Evolutionary conservation across 2,329 filamentous ascomycete species (phyloP).

Genomic region (Penicillium sp.): DNA sequence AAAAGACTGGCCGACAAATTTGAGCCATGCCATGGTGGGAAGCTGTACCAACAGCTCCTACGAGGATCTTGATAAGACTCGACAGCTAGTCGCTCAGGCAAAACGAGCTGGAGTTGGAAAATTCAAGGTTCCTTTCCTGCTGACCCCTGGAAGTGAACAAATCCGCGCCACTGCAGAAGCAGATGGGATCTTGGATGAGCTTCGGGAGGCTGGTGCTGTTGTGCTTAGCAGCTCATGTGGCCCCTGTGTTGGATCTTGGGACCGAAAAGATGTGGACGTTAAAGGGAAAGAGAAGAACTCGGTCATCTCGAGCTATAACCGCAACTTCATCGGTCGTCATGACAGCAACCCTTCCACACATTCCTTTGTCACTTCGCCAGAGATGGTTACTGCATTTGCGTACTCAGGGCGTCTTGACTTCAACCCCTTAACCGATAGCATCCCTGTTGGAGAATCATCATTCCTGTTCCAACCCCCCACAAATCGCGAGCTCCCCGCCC

Average conservation of each 20-base stretch:
- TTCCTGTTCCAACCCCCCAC: slow-evolving; percentile 87
- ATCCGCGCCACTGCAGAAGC: slow-evolving; percentile 85
- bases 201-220: slow-evolving; percentile 90
- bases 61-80: slow-evolving; percentile 74
- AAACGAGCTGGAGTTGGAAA: slow-evolving; percentile 81
- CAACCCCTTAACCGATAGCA: slow-evolving; percentile 15
- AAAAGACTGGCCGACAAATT: slow-evolving; percentile 88
- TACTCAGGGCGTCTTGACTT: slow-evolving; percentile 61
- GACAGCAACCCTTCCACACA: slow-evolving; percentile 90
- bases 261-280: slow-evolving; percentile 75
- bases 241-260: slow-evolving; percentile 89
- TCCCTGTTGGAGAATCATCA: slow-evolving; percentile 33
- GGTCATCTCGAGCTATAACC: slow-evolving; percentile 96
- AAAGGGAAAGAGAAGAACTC: slow-evolving; percentile 80
- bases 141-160: slow-evolving; percentile 92
- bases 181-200: slow-evolving; percentile 84
- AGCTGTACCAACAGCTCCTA: slow-evolving; percentile 91
- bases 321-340: slow-evolving; percentile 96
- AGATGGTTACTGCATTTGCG: slow-evolving; percentile 79
- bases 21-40: slow-evolving; percentile 93
- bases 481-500: slow-evolving; percentile 69
- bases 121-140: slow-evolving; percentile 84
- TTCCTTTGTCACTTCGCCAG: slow-evolving; percentile 85
- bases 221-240: slow-evolving; percentile 92
- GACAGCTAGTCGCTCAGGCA: slow-evolving; percentile 69